Evolutionary conservation across 805 yeast species (phyloP).

Genomic region (Metschnikowia noctiluminum): DNA sequence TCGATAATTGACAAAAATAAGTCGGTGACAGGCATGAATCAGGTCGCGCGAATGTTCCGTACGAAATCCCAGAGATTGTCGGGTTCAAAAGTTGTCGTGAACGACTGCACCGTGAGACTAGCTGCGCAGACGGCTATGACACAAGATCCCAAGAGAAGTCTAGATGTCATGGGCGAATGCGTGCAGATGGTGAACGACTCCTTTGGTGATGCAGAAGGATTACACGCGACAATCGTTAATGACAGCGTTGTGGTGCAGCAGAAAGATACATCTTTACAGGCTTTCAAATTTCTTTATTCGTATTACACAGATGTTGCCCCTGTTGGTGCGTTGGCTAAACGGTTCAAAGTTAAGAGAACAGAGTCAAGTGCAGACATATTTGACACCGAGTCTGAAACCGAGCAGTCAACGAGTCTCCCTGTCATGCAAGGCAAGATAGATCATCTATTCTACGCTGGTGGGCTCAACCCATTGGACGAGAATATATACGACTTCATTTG

Average conservation of each 20-base stretch:
- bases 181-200: constrained; percentile 81
- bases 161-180: constrained; percentile 74
- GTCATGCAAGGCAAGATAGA: constrained; percentile 3
- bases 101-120: constrained; percentile 73
- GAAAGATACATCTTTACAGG: constrained; percentile 52
- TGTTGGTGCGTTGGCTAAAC: constrained; percentile 20
- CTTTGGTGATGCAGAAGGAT: constrained; percentile 43
- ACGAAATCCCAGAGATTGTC: constrained; percentile 75
- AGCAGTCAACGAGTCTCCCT: constrained; percentile 7
- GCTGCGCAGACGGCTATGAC: constrained; percentile 69
- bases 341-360: constrained; percentile 24
- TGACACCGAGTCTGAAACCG: not conserved
- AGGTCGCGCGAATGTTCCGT: constrained; percentile 51
- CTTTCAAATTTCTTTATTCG: constrained; percentile 50
- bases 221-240: constrained; percentile 76
- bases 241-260: constrained; percentile 72
- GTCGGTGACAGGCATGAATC: constrained; percentile 53
- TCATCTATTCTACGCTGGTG: constrained; percentile 54
- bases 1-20: constrained; percentile 52
- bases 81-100: constrained; percentile 66
- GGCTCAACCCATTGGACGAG: constrained; percentile 66
- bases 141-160: constrained; percentile 58
- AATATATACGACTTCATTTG: constrained; percentile 57
- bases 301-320: constrained; percentile 25
- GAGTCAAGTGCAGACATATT: constrained; percentile 11